Conservation (phyloP, 345 rosid genomes). For the Melaleuca alternifolia region DNA sequence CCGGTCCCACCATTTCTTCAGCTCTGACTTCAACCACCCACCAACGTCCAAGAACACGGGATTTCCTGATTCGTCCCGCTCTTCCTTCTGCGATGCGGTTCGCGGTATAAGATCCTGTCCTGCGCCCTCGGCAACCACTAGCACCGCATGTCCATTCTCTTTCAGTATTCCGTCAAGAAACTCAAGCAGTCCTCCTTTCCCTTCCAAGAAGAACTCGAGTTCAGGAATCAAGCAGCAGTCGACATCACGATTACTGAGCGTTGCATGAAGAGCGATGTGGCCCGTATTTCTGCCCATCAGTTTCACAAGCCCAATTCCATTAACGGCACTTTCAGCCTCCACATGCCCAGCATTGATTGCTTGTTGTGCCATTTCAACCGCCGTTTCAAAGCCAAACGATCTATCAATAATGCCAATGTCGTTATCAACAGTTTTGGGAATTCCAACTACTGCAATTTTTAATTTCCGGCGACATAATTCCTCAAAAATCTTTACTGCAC, state of each 20-base stretch:
- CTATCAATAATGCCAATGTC: slow-evolving; percentile 81
- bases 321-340: slow-evolving; percentile 92
- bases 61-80: slow-evolving; percentile 85
- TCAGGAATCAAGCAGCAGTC: slow-evolving; percentile 93
- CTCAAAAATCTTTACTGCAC: slow-evolving; percentile 57
- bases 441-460: slow-evolving; percentile 43
- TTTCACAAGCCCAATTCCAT: slow-evolving; percentile 83
- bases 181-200: slow-evolving; percentile 63
- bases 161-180: slow-evolving; percentile 43
- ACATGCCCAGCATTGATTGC: slow-evolving; percentile 80
- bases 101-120: slow-evolving; percentile 83
- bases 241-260: slow-evolving; percentile 87
- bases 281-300: slow-evolving; percentile 93
- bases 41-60: slow-evolving; percentile 71
- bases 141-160: slow-evolving; percentile 65
- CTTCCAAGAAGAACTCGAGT: slow-evolving; percentile 56
- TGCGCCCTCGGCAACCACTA: slow-evolving; percentile 88
- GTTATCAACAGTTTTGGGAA: slow-evolving; percentile 85
- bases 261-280: slow-evolving; percentile 79
- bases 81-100: slow-evolving; percentile 47
- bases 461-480: slow-evolving; percentile 44
- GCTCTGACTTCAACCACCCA: slow-evolving; percentile 65
- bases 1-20: slow-evolving; percentile 63
- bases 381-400: slow-evolving; percentile 93
- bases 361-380: slow-evolving; percentile 83